A percentile compares a stretch with the other conserved stretches of the same genome.
phyloP scores from a whole-genome alignment of 306 rosid species.

The Lotus japonicus region DNA sequence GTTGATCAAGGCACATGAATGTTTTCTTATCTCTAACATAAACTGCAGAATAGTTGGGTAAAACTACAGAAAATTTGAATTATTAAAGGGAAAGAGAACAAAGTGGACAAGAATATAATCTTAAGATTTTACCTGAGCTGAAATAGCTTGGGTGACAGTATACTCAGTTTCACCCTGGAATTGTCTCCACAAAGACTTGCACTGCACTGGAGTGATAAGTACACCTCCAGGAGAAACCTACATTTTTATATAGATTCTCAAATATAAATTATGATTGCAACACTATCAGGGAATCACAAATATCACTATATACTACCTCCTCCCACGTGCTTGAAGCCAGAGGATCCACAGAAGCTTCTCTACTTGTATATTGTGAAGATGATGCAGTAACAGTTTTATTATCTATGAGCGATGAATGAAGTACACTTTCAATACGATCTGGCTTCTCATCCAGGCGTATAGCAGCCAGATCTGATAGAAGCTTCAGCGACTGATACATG shows the following conservation, averaged over 20 bases:
- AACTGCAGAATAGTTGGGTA: not conserved
- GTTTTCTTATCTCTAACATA: not conserved
- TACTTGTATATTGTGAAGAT: constrained; percentile 39
- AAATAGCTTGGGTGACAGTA: constrained; percentile 71
- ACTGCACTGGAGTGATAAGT: constrained; percentile 70
- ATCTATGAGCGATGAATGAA: constrained; percentile 51
- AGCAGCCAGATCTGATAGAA: constrained; percentile 74
- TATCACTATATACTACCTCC: constrained; percentile 47
- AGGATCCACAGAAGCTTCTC: constrained; percentile 44
- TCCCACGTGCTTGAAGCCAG: constrained; percentile 91
- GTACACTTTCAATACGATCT: constrained; percentile 55
- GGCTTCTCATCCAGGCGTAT: constrained; percentile 76
- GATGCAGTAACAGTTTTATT: constrained; percentile 29
- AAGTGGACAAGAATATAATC: not conserved
- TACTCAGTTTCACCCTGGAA: constrained; percentile 79
- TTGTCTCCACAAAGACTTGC: constrained; percentile 92
- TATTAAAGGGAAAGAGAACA: not conserved
- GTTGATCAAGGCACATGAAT: not conserved
- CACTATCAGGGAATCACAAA: constrained; percentile 22
- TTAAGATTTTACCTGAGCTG: constrained; percentile 60
- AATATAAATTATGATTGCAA: constrained; percentile 10
- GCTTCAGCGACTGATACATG: constrained; percentile 63
- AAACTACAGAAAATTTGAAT: not conserved
- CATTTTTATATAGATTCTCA: constrained; percentile 8
- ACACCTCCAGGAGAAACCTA: constrained; percentile 61